Evolutionary conservation across 225 moss, liverwort and hornwort species (phyloP), one percentile per base, ranked within the genome.

Genomic region (Marchantia paleacea): DNA sequence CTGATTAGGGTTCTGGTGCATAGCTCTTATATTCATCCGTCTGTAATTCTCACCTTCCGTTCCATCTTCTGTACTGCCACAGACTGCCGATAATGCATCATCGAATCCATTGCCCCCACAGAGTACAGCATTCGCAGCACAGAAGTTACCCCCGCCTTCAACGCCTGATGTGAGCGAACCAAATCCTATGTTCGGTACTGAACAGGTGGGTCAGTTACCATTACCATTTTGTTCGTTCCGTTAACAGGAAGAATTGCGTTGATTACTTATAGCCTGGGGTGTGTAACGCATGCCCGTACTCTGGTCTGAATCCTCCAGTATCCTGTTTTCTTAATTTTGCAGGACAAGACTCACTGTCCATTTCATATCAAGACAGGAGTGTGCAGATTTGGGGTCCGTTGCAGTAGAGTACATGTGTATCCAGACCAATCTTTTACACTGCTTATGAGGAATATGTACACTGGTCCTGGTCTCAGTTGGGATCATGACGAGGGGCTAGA

Each of bases 311-410:
- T 55, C 55, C 12, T n/a, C 50, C 22, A n/a, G 28, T 10, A n/a
- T 39, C 11, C 28, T 18, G 29, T 57, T 15, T 24, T 12, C 52
- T 25, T 31, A 52, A 31, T 80, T 18, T 79, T 79, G 22, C 92
- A 97, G 97, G 97, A 99, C 76, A 94, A 91, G 81, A 94, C 86
- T 57, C 91, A 95, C 67, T 99, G 99, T 80, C 93, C 99, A 69
- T 99, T 99, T 79, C 95, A 99, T 80, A 91, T 99, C 81, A 99
- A 99, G 83, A 95, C 95, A 62, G 99, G 99, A 53, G 99, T 99
- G 10, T 99, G 99, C 86, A 91, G 94, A 80, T 99, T 94, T 83
- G 95, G 99, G 60, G 94, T 95, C 75, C 92, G 93, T 54, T 99
- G 99, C 91, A 99, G 92, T 70, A 90, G 99, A 83, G 84, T 91